Evolutionary conservation across 2,329 filamentous ascomycete species (phyloP).

Genomic region (Pseudogymnoascus sp.): DNA sequence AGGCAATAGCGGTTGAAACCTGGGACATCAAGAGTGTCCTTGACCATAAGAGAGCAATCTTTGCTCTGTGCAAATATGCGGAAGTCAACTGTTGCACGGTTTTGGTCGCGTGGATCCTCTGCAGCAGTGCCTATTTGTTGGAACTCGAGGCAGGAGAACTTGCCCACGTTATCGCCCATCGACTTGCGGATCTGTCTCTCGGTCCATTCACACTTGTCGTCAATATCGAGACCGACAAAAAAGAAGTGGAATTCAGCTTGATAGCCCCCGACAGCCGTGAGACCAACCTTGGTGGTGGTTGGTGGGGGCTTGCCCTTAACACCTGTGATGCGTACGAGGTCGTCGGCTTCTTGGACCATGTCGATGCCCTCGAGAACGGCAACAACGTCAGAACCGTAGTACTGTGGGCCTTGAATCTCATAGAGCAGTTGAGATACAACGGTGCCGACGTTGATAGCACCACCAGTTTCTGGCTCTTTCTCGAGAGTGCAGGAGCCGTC

Average conservation of each 20-base stretch:
- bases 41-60: slow-evolving; percentile 25
- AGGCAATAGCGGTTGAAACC: neutral
- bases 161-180: slow-evolving; percentile 23
- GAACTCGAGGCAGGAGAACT: slow-evolving; percentile 29
- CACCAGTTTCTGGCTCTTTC: slow-evolving; percentile 11
- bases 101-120: slow-evolving; percentile 35
- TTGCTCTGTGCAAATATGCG: slow-evolving; percentile 39
- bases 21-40: slow-evolving; percentile 11
- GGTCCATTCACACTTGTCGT: slow-evolving; percentile 35
- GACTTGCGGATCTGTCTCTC: slow-evolving; percentile 31
- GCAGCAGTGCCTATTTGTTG: slow-evolving; percentile 30
- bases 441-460: slow-evolving; percentile 20
- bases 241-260: slow-evolving; percentile 39
- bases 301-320: slow-evolving; percentile 27
- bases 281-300: slow-evolving; percentile 32
- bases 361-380: slow-evolving; percentile 24
- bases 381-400: slow-evolving; percentile 29
- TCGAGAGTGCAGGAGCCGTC: slow-evolving; percentile 9
- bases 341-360: slow-evolving; percentile 36
- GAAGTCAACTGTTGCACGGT: slow-evolving; percentile 40
- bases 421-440: slow-evolving; percentile 29
- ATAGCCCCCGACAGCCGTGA: slow-evolving; percentile 36
- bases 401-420: slow-evolving; percentile 32
- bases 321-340: slow-evolving; percentile 23
- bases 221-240: slow-evolving; percentile 35